These are phyloP conservation scores for Tricholoma bakamatsutake DNA, from an alignment of 768 basidiomycete genomes.

Conservation along the genomic window DNA sequence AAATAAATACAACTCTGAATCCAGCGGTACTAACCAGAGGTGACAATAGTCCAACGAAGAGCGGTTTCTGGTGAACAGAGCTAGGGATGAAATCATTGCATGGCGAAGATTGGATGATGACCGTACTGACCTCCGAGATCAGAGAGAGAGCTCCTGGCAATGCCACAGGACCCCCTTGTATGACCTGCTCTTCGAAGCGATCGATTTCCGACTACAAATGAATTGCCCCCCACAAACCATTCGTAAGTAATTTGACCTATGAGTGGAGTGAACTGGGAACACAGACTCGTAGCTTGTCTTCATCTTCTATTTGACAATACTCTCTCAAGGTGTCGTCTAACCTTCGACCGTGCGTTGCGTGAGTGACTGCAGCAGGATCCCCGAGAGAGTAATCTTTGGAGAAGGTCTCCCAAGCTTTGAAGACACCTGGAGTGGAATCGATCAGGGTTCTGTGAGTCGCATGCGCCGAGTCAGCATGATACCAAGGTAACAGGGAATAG, in stretches of 20 bases:
- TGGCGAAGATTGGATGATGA: not conserved
- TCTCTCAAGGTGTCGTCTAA: conserved; percentile 70
- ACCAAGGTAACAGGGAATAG: not conserved
- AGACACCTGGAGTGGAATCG: conserved; percentile 82
- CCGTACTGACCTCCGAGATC: conserved; percentile 42
- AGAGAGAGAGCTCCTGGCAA: conserved; percentile 63
- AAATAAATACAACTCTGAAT: conserved; percentile 1
- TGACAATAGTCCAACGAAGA: conserved; percentile 75
- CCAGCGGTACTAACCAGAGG: conserved; percentile 47
- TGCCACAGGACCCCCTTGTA: conserved; percentile 52
- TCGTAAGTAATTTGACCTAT: not conserved
- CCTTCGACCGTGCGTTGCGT: conserved; percentile 71
- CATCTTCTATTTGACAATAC: conserved; percentile 57
- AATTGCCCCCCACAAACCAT: not conserved
- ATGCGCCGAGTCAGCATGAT: not conserved
- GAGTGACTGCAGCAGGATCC: conserved; percentile 39
- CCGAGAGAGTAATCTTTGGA: conserved; percentile 54
- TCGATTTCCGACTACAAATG: conserved; percentile 52
- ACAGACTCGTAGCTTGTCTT: conserved; percentile 49
- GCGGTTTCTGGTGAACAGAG: conserved; percentile 22
- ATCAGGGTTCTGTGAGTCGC: conserved; percentile 52
- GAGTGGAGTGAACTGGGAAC: not conserved
- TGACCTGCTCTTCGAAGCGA: conserved; percentile 76
- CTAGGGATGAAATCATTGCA: conserved; percentile 14
- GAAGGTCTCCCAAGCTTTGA: conserved; percentile 72